Evolutionary conservation across 148 eudicot genomes (phyloP), one percentile per base, ranked within the genome.

Genomic region (Oxyria digyna): DNA sequence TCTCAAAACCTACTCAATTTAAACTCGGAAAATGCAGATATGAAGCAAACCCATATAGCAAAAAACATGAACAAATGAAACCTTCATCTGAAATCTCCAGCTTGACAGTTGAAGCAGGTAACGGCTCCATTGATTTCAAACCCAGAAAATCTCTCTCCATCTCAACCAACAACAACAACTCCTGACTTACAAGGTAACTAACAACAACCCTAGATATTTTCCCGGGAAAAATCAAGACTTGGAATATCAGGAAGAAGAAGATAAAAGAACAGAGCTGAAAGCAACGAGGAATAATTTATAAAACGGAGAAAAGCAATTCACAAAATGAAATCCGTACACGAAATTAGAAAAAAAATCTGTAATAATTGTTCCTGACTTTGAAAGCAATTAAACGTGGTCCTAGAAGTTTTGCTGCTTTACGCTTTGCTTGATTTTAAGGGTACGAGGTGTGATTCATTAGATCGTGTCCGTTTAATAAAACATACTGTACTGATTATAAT

Each of bases 61-160:
- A 35, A 35, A 35, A 35, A 35, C 38, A 35, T 3, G 4, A 35
- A 35, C 23, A 8, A 64, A 35, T 15, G 14, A 40, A 37, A 66
- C 69, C 69, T 35, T 37, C 13, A 66, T 66, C 46, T 35, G 69
- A 20, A 41, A 37, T 66, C 69, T 66, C 46, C 4, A 13, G 46
- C 18, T 66, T 66, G 69, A 66, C 69, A 59, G 65, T 21, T n/a
- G n/a, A n/a, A 37, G 31, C 21, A 35, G 67, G 20, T 8, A 63
- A 35, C 8, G 69, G 69, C 29, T 66, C 69, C 45, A 21, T 41
- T 23, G 46, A 38, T 3, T 66, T 66, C 69, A 66, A 66, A 66
- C 69, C 69, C 27, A 66, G 1, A n/a, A 66, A 66, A 66, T 66
- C 69, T 38, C 69, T 66, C 46, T 66, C 69, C 69, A 66, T 66